Evolutionary conservation across 139 green algal genomes (phyloP), one percentile per base, ranked within the genome.

Genomic region (Haematococcus lacustris): DNA sequence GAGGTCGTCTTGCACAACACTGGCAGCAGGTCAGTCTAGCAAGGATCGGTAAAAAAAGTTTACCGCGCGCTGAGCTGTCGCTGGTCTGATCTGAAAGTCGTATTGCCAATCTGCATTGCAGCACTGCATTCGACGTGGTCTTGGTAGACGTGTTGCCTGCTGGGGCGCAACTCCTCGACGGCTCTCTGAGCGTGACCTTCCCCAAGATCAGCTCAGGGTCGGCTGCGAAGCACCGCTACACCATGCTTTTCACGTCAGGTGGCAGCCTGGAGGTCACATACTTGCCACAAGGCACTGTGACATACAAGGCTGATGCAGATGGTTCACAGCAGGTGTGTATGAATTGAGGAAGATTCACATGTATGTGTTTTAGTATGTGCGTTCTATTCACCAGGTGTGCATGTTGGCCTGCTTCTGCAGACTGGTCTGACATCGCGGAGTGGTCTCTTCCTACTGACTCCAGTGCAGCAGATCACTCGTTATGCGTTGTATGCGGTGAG

Each of bases 371-470:
- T 21, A 13, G 21, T 57, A 21, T 57, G 47, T 57, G 13, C 47
- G 13, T 57, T 64, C 25, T 64, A 64, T 64, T 64, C 43, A 53
- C 43, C 43, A 9, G 9, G 17, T 53, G 43, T 53, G 43, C 9
- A 53, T 53, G 9, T 28, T 17, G 43, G 43, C 43, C 43, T 53
- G 43, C 17, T 28, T 17, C 30, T 32, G 67, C 67, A 72, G 67
- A 72, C 67, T 32, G 67, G 67, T 32, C 25, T 38, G 28, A 50
- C 35, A 43, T 72, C 67, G 32, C 38, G 34, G 32, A 30, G 43
- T 7, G 67, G 67, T 5, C 35, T 72, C 43, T 72, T 72, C 47
- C 47, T 72, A 3, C 21, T 72, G 43, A 72, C 67, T 2, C 67
- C 67, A 23, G 34, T 72, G 43, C 67, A 72, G 67, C 67, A 72